phyloP scores from a whole-genome alignment of 2,329 filamentous ascomycete genomes.

The Graphilbum fragrans region DNA sequence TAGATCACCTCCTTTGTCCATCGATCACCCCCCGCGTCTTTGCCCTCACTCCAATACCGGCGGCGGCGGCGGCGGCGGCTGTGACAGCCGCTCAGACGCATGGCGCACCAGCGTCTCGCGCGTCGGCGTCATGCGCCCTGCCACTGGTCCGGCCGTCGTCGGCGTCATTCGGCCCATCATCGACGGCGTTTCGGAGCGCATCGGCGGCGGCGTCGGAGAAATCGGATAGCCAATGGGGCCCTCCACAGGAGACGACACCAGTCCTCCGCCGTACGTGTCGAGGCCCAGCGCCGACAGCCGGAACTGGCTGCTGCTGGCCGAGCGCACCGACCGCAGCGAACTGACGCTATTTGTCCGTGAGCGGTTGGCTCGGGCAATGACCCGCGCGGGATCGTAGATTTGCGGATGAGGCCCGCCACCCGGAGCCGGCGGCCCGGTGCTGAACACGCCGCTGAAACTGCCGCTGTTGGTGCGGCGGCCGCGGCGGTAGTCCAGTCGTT shows the following conservation, averaged over 20 bases:
- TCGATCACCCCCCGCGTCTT: too few species aligned
- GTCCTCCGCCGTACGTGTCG: background rate
- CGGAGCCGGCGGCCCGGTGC: background rate
- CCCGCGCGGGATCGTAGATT: slow-evolving; percentile 7
- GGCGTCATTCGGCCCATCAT: background rate
- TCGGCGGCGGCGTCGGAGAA: background rate
- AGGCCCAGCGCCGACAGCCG: background rate
- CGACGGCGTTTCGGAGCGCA: background rate
- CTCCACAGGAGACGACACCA: background rate
- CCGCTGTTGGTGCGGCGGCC: slow-evolving; percentile 2
- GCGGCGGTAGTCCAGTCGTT: too few species aligned
- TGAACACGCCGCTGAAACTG: background rate
- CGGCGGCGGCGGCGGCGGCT: background rate
- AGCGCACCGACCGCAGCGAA: slow-evolving; percentile 6
- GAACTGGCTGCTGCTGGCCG: slow-evolving; percentile 1
- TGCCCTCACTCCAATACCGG: background rate
- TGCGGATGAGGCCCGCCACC: background rate
- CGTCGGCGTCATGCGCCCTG: slow-evolving; percentile 7
- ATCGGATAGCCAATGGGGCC: background rate
- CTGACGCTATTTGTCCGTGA: slow-evolving; percentile 6
- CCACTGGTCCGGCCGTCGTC: background rate
- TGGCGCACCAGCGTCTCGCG: slow-evolving; percentile 6
- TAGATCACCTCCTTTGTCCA: too few species aligned
- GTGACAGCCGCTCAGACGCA: slow-evolving; percentile 6
- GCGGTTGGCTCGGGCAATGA: slow-evolving; percentile 9